phyloP scores from a whole-genome alignment of 192 early-diverging fungal genomes.

The Backusella luteola region DNA sequence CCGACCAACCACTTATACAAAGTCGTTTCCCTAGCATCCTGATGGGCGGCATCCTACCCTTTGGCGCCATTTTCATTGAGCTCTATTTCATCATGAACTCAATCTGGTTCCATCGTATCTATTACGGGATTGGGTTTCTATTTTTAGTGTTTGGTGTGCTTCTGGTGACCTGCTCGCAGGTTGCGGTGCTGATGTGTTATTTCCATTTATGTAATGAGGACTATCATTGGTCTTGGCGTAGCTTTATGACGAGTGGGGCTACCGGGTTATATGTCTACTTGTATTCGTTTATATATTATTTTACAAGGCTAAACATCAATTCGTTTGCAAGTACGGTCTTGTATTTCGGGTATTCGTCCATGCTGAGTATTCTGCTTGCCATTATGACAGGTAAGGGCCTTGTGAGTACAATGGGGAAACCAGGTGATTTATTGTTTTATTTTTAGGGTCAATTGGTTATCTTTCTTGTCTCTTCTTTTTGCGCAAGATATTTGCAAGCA shows the following conservation, averaged over 20 bases:
- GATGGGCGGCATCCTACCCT: constrained; percentile 86
- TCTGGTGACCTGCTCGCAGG: constrained; percentile 79
- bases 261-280: constrained; percentile 85
- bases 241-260: constrained; percentile 85
- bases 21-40: constrained; percentile 68
- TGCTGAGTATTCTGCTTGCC: constrained; percentile 75
- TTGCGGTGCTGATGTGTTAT: constrained; percentile 86
- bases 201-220: constrained; percentile 87
- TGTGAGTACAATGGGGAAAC: neutral
- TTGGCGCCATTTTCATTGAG: constrained; percentile 94
- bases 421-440: neutral
- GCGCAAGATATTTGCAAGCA: constrained; percentile 76
- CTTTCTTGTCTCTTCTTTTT: constrained; percentile 77
- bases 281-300: constrained; percentile 89
- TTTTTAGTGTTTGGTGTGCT: constrained; percentile 86
- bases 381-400: constrained; percentile 58
- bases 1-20: constrained; percentile 80
- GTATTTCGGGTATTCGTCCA: constrained; percentile 87
- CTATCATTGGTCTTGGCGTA: constrained; percentile 87
- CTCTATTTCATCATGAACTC: constrained; percentile 95
- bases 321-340: constrained; percentile 73
- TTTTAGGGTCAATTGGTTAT: constrained; percentile 63
- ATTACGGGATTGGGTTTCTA: constrained; percentile 93
- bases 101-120: constrained; percentile 91
- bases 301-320: constrained; percentile 72